Evolutionary conservation across 441 rosid species (phyloP).

Genomic region (Syzygium syzygioides): DNA sequence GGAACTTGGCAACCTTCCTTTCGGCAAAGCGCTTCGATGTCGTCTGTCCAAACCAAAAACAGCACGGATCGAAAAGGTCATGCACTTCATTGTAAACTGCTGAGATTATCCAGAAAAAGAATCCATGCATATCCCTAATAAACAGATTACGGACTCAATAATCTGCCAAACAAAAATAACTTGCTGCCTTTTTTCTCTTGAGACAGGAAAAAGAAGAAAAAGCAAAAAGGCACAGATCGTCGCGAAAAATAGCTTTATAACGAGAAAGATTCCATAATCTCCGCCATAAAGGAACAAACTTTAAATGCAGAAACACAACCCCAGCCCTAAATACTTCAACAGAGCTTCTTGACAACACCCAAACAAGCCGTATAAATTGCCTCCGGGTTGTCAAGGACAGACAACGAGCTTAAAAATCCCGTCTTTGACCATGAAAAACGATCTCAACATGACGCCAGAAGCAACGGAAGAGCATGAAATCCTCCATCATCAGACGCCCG

Average conservation of each 20-base stretch:
- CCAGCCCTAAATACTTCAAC: neutral
- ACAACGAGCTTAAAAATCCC: neutral
- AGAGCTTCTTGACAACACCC: neutral
- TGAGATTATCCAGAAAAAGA: neutral
- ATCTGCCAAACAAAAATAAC: neutral
- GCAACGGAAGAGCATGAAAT: neutral
- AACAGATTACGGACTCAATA: neutral
- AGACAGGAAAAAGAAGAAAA: neutral
- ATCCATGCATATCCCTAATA: neutral
- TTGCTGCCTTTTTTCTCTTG: neutral
- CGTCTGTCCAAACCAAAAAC: neutral
- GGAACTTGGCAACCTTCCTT: conserved; percentile 23
- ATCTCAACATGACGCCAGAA: neutral
- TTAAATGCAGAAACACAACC: neutral
- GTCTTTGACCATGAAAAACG: neutral
- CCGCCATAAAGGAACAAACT: neutral
- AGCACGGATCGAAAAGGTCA: neutral
- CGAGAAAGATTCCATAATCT: neutral
- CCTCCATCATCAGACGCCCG: neutral
- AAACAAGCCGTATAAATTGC: neutral
- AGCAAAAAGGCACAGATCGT: neutral
- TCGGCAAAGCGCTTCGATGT: conserved; percentile 29
- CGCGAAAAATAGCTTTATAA: neutral
- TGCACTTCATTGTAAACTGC: neutral
- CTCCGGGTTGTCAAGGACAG: neutral